A percentile compares a stretch with the other conserved stretches of the same genome.
phyloP scores from a whole-genome alignment of 2,329 filamentous ascomycete species.

The Blumeria graminis region DNA sequence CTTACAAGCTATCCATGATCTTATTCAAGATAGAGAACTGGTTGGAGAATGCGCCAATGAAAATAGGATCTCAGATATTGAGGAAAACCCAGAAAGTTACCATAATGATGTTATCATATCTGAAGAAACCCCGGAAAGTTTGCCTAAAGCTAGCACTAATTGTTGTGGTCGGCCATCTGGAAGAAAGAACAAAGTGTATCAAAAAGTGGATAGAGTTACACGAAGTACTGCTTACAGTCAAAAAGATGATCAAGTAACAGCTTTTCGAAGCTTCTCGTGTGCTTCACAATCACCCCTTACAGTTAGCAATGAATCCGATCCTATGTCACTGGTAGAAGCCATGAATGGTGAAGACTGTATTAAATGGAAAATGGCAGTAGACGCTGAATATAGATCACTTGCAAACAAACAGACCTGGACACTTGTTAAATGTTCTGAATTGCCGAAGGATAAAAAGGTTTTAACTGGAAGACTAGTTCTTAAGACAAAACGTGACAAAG shows the following conservation, averaged over 20 bases:
- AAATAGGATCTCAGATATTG: neutral
- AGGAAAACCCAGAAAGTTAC: neutral
- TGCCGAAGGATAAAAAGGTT: neutral
- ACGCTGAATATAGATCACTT: neutral
- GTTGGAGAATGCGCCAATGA: neutral
- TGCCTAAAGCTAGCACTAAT: neutral
- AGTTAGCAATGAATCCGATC: neutral
- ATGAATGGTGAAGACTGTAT: neutral
- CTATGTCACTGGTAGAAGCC: too few species aligned
- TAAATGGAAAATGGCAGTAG: neutral
- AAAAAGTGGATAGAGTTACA: too few species aligned
- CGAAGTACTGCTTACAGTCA: neutral
- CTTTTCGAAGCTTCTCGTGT: neutral
- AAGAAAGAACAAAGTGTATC: too few species aligned
- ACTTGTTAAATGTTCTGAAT: neutral
- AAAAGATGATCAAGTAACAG: neutral
- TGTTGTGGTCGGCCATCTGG: too few species aligned
- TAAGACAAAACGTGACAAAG: neutral
- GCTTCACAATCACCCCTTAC: neutral
- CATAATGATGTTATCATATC: neutral
- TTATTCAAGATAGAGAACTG: neutral
- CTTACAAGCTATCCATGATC: neutral
- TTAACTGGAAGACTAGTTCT: neutral
- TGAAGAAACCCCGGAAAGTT: neutral
- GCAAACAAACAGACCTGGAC: neutral